Conservation (phyloP, 306 rosid genomes). For the Dryas octopetala region DNA sequence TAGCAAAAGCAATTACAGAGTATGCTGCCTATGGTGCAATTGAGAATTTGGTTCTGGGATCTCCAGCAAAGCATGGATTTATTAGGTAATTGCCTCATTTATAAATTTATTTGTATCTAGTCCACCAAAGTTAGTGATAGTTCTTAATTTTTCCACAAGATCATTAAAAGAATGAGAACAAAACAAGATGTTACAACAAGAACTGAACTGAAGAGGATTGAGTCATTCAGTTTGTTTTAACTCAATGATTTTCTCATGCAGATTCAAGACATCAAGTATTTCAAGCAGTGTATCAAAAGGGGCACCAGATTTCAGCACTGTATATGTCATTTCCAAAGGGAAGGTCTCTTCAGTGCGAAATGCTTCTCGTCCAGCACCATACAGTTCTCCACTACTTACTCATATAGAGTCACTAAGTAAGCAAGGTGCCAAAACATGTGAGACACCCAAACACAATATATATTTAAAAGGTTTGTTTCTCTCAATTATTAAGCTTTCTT, state of each 20-base stretch:
- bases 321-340: slow-evolving; percentile 75
- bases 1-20: slow-evolving; percentile 70
- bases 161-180: not conserved
- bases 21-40: slow-evolving; percentile 77
- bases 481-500: slow-evolving; percentile 6
- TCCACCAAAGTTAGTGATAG: not conserved
- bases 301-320: slow-evolving; percentile 82
- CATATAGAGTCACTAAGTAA: slow-evolving; percentile 33
- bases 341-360: slow-evolving; percentile 58
- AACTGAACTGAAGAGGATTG: not conserved
- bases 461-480: slow-evolving; percentile 55
- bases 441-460: slow-evolving; percentile 28
- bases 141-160: too few species aligned
- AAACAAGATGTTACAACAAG: not conserved
- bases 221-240: not conserved
- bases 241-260: slow-evolving; percentile 25
- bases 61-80: slow-evolving; percentile 75
- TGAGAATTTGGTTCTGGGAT: slow-evolving; percentile 73
- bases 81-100: slow-evolving; percentile 50
- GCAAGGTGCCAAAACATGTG: slow-evolving; percentile 27
- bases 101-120: not conserved
- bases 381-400: slow-evolving; percentile 61
- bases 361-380: slow-evolving; percentile 62
- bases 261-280: slow-evolving; percentile 68
- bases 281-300: slow-evolving; percentile 62